Conservation (phyloP, 1,284 basidiomycete genomes). For the Caloboletus firmus region DNA sequence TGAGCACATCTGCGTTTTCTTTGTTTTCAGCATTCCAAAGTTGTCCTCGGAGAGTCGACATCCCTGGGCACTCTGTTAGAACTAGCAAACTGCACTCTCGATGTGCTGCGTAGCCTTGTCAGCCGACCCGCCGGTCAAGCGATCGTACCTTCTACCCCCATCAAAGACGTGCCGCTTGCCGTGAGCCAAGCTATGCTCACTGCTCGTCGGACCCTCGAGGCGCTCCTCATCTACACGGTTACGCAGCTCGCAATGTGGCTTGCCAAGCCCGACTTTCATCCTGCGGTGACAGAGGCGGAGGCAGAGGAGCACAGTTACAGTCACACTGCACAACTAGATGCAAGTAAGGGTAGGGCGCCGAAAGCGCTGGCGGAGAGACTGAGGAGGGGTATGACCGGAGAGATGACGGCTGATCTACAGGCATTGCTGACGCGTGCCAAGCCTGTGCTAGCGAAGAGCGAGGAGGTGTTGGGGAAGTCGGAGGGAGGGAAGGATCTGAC, state of each 20-base stretch:
- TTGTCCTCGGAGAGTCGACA: constrained; percentile 72
- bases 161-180: constrained; percentile 48
- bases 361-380: constrained; percentile 61
- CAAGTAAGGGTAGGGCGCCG: constrained; percentile 43
- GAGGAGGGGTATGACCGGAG: constrained; percentile 71
- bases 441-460: constrained; percentile 56
- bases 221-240: constrained; percentile 68
- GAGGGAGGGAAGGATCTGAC: constrained; percentile 44
- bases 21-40: constrained; percentile 68
- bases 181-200: constrained; percentile 56
- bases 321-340: constrained; percentile 19
- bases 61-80: constrained; percentile 80
- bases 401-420: constrained; percentile 74
- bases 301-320: constrained; percentile 36
- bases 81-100: constrained; percentile 69
- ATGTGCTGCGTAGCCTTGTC: constrained; percentile 63
- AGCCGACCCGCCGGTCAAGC: constrained; percentile 56
- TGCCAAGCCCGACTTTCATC: constrained; percentile 63
- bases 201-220: constrained; percentile 64
- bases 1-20: background rate
- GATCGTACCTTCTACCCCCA: constrained; percentile 41
- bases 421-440: constrained; percentile 64
- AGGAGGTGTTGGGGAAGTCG: constrained; percentile 31
- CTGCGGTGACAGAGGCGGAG: constrained; percentile 39
- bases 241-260: constrained; percentile 80